Conservation (phyloP, 2,329 filamentous ascomycete genomes). For the Huntiella bhutanensis region DNA sequence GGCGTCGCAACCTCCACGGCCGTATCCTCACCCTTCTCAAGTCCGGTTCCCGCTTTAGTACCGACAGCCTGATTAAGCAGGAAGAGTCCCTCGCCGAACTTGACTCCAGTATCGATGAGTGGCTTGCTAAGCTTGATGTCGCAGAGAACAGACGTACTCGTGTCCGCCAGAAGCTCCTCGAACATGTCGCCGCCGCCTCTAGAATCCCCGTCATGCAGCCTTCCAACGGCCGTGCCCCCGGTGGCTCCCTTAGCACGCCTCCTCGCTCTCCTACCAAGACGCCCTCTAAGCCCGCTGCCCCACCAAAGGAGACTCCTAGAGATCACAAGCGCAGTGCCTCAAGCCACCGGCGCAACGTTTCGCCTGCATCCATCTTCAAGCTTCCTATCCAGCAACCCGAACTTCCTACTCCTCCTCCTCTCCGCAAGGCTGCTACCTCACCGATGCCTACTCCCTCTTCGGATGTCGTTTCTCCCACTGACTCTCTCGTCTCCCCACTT, state of each 20-base stretch:
- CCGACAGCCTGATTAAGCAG: constrained; percentile 58
- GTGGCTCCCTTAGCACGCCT: constrained; percentile 33
- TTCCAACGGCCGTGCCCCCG: constrained; percentile 22
- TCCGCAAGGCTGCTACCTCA: constrained; percentile 12
- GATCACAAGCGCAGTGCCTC: constrained; percentile 22
- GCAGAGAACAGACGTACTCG: constrained; percentile 59
- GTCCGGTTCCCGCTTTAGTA: constrained; percentile 50
- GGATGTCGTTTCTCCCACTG: constrained; percentile 12
- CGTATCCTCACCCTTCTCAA: constrained; percentile 63
- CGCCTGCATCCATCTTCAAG: constrained; percentile 17
- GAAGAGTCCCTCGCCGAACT: constrained; percentile 63
- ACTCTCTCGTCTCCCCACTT: neutral
- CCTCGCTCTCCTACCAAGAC: constrained; percentile 42
- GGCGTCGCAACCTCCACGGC: constrained; percentile 55
- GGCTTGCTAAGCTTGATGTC: constrained; percentile 61
- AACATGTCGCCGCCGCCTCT: constrained; percentile 58
- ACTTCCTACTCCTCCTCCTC: constrained; percentile 20
- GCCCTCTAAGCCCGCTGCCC: constrained; percentile 27
- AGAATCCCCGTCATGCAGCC: constrained; percentile 25
- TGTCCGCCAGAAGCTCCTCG: constrained; percentile 60
- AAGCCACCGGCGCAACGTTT: constrained; percentile 31
- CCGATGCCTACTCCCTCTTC: constrained; percentile 9
- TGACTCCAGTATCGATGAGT: constrained; percentile 62
- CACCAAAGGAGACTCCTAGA: constrained; percentile 16
- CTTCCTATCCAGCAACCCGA: constrained; percentile 24